Evolutionary conservation across 2,329 filamentous ascomycete genomes (phyloP).

Genomic region (Laburnicola sp.): DNA sequence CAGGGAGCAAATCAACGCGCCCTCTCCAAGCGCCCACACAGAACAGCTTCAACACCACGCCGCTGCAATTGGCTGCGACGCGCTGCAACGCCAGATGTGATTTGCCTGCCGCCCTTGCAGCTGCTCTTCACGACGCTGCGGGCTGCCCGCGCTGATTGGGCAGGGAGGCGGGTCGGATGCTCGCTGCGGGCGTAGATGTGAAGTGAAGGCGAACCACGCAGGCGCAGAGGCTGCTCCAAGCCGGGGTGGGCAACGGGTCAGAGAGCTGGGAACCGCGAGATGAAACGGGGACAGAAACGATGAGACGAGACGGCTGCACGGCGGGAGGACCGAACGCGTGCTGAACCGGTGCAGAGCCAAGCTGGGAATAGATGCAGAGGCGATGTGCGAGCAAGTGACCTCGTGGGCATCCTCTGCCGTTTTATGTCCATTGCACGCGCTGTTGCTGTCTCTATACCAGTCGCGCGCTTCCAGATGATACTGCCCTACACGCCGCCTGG

Average conservation of each 20-base stretch:
- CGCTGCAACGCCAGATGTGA: slow-evolving; percentile 43
- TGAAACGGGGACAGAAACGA: slow-evolving; percentile 30
- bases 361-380: slow-evolving; percentile 26
- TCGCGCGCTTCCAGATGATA: slow-evolving; percentile 45
- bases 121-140: slow-evolving; percentile 20
- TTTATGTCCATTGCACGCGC: slow-evolving; percentile 45
- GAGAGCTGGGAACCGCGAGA: slow-evolving; percentile 21
- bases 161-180: slow-evolving; percentile 20
- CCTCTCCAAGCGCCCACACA: slow-evolving; percentile 35
- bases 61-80: slow-evolving; percentile 26
- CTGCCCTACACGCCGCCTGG: slow-evolving; percentile 23
- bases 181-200: slow-evolving; percentile 33
- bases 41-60: slow-evolving; percentile 19
- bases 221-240: slow-evolving; percentile 18
- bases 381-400: slow-evolving; percentile 28
- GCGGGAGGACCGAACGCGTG: slow-evolving; percentile 15
- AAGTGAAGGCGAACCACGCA: slow-evolving; percentile 22
- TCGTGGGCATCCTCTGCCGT: slow-evolving; percentile 31
- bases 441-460: slow-evolving; percentile 33
- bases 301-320: slow-evolving; percentile 25
- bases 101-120: slow-evolving; percentile 43
- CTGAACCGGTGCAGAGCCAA: slow-evolving; percentile 17
- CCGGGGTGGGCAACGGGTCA: slow-evolving; percentile 26
- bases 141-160: slow-evolving; percentile 32
- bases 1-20: slow-evolving; percentile 23